Conservation (phyloP, 140 eudicot genomes). For the Bidens hawaiensis region DNA sequence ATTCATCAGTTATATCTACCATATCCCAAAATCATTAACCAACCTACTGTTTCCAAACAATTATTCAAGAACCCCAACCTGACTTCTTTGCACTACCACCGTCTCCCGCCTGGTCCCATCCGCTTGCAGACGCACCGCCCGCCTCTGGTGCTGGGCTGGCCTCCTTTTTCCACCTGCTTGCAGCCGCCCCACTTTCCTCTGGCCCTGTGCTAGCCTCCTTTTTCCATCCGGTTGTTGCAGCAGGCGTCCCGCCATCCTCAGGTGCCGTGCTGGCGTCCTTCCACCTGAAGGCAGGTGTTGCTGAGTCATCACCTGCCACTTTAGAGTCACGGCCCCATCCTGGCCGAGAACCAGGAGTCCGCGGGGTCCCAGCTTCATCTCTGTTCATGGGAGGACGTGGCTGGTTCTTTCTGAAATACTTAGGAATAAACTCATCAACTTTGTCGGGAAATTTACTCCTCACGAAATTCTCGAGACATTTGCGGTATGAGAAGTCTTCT, state of each 20-base stretch:
- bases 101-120: slow-evolving; percentile 7
- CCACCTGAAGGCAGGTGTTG: slow-evolving; percentile 5
- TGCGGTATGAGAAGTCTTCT: slow-evolving; percentile 23
- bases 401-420: slow-evolving; percentile 4
- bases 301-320: neutral
- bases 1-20: neutral
- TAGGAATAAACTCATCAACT: slow-evolving; percentile 16
- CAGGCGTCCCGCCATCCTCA: neutral
- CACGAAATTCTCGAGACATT: slow-evolving; percentile 21
- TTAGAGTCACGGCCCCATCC: slow-evolving; percentile 24
- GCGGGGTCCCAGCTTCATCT: slow-evolving; percentile 16
- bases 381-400: slow-evolving; percentile 23
- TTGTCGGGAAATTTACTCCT: slow-evolving; percentile 15
- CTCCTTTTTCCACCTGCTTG: neutral
- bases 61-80: slow-evolving; percentile 5
- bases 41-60: neutral
- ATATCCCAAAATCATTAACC: neutral
- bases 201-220: neutral
- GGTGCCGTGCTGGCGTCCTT: neutral
- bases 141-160: neutral
- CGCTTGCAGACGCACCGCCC: neutral
- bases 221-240: slow-evolving; percentile 4
- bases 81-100: neutral
- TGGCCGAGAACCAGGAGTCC: slow-evolving; percentile 14
- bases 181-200: neutral